Evolutionary conservation across 495 filamentous ascomycete species (phyloP).

Genomic region (Podospora pseudocomata): DNA sequence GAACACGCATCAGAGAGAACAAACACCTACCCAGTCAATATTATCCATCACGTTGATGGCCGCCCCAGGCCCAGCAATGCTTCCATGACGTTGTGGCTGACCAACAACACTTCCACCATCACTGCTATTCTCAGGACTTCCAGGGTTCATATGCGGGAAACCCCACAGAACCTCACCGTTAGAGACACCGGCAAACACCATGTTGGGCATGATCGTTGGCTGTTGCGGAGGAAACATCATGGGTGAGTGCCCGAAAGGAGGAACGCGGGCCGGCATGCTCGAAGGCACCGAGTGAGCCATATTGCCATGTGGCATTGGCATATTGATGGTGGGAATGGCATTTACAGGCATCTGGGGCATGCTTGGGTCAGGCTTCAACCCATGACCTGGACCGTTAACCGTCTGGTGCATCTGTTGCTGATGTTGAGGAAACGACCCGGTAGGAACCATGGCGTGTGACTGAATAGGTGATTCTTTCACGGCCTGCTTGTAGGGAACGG

Average conservation of each 20-base stretch:
- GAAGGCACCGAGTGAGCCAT: neutral
- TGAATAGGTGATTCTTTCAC: constrained; percentile 36
- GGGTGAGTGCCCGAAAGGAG: neutral
- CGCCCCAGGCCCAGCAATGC: constrained; percentile 7
- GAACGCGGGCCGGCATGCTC: neutral
- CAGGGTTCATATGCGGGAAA: constrained; percentile 32
- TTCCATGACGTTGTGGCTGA: constrained; percentile 20
- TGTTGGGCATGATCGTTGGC: constrained; percentile 22
- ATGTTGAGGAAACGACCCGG: neutral
- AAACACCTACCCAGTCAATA: constrained; percentile 7
- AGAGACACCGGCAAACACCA: constrained; percentile 45
- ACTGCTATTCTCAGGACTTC: constrained; percentile 37
- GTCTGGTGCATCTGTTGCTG: constrained; percentile 21
- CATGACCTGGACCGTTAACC: neutral
- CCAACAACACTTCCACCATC: constrained; percentile 29
- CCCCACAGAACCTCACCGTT: constrained; percentile 47
- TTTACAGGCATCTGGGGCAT: too few species aligned
- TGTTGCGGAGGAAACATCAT: constrained; percentile 15
- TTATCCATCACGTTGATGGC: neutral
- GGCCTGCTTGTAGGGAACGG: constrained; percentile 36
- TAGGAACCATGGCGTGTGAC: constrained; percentile 3
- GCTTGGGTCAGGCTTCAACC: neutral
- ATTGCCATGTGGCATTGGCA: neutral
- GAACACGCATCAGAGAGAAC: neutral
- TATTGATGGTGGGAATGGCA: neutral